A percentile compares a stretch with the other conserved stretches of the same genome.
These are phyloP conservation scores for Alternaria gansuensis DNA, from an alignment of 2,329 filamentous ascomycete genomes.

Conservation along the genomic window DNA sequence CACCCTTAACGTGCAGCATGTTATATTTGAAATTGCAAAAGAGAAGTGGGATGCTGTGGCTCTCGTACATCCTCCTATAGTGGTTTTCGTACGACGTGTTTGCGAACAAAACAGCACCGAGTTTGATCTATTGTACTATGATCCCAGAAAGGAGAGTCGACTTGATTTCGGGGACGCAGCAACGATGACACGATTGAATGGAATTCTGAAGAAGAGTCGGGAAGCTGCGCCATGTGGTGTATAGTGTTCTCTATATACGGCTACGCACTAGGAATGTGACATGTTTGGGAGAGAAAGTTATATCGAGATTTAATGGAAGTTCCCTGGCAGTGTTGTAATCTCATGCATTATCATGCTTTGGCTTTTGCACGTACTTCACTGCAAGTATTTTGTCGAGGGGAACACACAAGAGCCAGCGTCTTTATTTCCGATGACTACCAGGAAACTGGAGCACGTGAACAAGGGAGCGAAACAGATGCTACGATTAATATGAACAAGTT, in stretches of 20 bases:
- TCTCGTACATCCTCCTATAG: not conserved
- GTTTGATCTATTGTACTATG: conserved; percentile 2
- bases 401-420: too few relatives aligned
- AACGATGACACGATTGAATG: not conserved
- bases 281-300: too few relatives aligned
- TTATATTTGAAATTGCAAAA: conserved; percentile 7
- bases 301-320: too few relatives aligned
- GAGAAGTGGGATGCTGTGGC: not conserved
- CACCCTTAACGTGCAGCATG: conserved; percentile 1
- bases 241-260: not conserved
- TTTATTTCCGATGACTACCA: too few relatives aligned
- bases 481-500: not conserved
- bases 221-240: not conserved
- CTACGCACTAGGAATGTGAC: too few relatives aligned
- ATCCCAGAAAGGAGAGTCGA: not conserved
- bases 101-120: not conserved
- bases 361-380: too few relatives aligned
- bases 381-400: too few relatives aligned
- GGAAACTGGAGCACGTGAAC: too few relatives aligned
- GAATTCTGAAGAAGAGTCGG: conserved; percentile 5
- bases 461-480: not conserved
- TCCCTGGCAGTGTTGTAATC: too few relatives aligned
- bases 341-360: too few relatives aligned
- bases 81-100: conserved; percentile 4
- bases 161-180: not conserved